Evolutionary conservation across 179 eudicot species (phyloP).

Genomic region (Nepenthes alata): DNA sequence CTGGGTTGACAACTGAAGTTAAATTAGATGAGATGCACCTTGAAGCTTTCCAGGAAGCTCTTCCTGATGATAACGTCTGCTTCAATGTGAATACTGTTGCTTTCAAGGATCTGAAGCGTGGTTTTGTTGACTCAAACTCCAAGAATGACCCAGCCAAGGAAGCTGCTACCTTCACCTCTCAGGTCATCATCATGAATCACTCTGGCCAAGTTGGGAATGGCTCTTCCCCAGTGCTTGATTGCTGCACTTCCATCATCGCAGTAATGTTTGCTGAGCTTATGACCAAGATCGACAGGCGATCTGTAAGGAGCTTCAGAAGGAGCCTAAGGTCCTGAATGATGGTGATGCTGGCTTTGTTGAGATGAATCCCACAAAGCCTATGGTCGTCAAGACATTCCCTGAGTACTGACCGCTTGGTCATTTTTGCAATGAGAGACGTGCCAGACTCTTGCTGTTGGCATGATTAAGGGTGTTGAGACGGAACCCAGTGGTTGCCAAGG

Average conservation of each 20-base stretch:
- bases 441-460: not conserved
- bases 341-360: constrained; percentile 10
- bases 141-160: constrained; percentile 9
- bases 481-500: constrained; percentile 1
- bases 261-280: not conserved
- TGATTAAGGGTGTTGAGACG: not conserved
- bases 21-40: not conserved
- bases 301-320: constrained; percentile 1
- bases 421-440: constrained; percentile 9
- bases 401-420: constrained; percentile 11
- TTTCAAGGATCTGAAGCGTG: constrained; percentile 15
- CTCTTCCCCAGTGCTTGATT: not conserved
- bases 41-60: constrained; percentile 1
- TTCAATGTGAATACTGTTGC: constrained; percentile 15
- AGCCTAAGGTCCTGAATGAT: constrained; percentile 4
- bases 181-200: constrained; percentile 10
- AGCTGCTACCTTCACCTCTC: constrained; percentile 10
- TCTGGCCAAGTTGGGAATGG: constrained; percentile 1
- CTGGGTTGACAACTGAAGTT: constrained; percentile 1
- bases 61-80: constrained; percentile 1
- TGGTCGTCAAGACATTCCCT: constrained; percentile 11
- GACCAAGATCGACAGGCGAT: constrained; percentile 3
- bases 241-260: not conserved
- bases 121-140: constrained; percentile 1
- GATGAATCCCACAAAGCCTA: constrained; percentile 8